Evolutionary conservation across 768 basidiomycete species (phyloP).

Genomic region (Phylloporus rhodoxanthus): DNA sequence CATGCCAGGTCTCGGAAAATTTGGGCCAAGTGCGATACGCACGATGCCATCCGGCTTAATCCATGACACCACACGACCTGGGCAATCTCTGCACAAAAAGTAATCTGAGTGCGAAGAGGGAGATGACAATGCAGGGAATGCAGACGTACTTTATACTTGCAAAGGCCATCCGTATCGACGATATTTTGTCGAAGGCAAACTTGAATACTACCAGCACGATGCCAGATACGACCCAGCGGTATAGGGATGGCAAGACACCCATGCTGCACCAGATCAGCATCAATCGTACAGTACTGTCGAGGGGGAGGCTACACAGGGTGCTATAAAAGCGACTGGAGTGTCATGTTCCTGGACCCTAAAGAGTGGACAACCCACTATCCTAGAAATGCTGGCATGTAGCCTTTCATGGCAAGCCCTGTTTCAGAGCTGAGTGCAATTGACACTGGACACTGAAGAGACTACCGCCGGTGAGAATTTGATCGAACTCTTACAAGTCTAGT

Average conservation of each 20-base stretch:
- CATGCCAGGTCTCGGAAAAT: slow-evolving; percentile 33
- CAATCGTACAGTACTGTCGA: not conserved
- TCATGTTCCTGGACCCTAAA: no score
- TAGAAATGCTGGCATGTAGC: no score
- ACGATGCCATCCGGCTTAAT: slow-evolving; percentile 30
- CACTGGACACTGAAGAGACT: no score
- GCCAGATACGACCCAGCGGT: slow-evolving; percentile 6
- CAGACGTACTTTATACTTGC: slow-evolving; percentile 13
- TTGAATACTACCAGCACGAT: slow-evolving; percentile 7
- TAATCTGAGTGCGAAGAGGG: not conserved
- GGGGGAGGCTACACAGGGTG: no score
- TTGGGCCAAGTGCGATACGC: slow-evolving; percentile 23
- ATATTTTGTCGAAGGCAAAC: slow-evolving; percentile 2
- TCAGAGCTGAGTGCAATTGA: no score
- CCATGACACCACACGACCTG: slow-evolving; percentile 22
- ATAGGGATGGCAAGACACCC: not conserved
- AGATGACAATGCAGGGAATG: not conserved
- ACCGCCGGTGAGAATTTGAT: no score
- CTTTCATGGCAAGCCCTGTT: no score
- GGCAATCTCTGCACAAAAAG: slow-evolving; percentile 10
- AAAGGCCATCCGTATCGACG: slow-evolving; percentile 11
- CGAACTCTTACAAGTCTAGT: no score
- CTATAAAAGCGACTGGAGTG: no score
- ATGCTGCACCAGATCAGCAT: slow-evolving; percentile 1
- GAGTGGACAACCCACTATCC: no score